These are phyloP conservation scores for Leishmania lainsoni DNA, from an alignment of 208 protist genomes.

Conservation along the genomic window DNA sequence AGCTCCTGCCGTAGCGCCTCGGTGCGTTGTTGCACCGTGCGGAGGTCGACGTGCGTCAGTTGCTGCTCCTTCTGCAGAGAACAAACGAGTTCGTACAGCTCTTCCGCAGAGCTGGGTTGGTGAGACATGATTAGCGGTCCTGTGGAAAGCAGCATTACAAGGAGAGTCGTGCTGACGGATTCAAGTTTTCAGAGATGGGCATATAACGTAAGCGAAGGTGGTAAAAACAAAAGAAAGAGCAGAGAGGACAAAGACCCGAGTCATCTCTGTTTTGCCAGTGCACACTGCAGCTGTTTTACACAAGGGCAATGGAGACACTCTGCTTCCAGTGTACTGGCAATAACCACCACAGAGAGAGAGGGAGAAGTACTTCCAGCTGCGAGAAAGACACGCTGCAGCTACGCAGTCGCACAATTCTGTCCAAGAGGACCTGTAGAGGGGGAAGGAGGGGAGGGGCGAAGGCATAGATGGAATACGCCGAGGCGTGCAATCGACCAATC, in stretches of 20 bases:
- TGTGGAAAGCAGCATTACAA: neutral
- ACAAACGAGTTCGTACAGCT: constrained; percentile 34
- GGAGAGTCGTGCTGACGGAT: neutral
- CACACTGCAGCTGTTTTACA: neutral
- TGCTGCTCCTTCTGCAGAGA: constrained; percentile 31
- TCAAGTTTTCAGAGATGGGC: neutral
- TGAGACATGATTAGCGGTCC: neutral
- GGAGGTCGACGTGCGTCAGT: constrained; percentile 18
- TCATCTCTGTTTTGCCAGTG: neutral
- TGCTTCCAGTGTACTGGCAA: neutral
- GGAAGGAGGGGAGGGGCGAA: neutral
- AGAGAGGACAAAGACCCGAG: neutral
- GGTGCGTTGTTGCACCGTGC: constrained; percentile 17
- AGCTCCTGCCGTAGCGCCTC: constrained; percentile 7
- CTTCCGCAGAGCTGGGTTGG: constrained; percentile 20
- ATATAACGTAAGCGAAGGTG: too few species aligned
- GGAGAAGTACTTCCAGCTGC: neutral
- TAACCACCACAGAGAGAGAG: neutral
- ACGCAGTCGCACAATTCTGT: neutral
- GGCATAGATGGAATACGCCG: neutral
- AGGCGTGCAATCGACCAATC: neutral
- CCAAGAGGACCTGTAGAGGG: neutral
- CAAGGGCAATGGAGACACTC: neutral
- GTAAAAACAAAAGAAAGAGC: too few species aligned
- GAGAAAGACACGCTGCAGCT: neutral